Conservation (phyloP, 1,139 yeast genomes). For the Hemisphaericaspora xylofermentans region DNA sequence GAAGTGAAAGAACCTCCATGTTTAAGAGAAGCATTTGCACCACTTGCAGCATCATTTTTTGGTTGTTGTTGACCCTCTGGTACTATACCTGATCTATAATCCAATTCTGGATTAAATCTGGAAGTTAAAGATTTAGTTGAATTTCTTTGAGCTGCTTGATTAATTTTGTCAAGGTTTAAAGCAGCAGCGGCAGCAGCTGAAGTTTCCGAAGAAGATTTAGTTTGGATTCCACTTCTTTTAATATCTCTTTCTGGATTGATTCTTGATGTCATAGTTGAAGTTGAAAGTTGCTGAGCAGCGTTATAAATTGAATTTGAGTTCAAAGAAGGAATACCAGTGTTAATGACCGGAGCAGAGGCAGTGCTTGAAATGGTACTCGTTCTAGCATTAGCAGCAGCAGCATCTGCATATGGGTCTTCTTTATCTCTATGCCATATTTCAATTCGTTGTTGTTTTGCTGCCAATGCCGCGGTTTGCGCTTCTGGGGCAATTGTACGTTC, state of each 20-base stretch:
- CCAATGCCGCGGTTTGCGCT: slow-evolving; percentile 64
- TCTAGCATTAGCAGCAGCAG: slow-evolving; percentile 31
- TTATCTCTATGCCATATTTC: slow-evolving; percentile 48
- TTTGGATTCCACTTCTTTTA: slow-evolving; percentile 45
- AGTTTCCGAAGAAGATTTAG: slow-evolving; percentile 23
- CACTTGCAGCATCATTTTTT: slow-evolving; percentile 31
- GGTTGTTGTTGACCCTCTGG: slow-evolving; percentile 14
- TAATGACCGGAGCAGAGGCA: slow-evolving; percentile 15
- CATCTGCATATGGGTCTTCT: slow-evolving; percentile 42
- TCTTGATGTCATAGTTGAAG: slow-evolving; percentile 48
- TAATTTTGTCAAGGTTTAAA: slow-evolving; percentile 43
- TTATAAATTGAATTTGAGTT: slow-evolving; percentile 37
- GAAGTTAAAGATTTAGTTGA: slow-evolving; percentile 41
- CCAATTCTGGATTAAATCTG: slow-evolving; percentile 45
- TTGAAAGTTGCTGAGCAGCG: slow-evolving; percentile 44
- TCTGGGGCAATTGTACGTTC: slow-evolving; percentile 63
- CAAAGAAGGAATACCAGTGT: slow-evolving; percentile 41
- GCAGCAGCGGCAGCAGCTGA: slow-evolving; percentile 14
- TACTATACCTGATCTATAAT: slow-evolving; percentile 43
- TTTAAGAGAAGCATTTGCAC: slow-evolving; percentile 37
- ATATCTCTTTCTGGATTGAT: slow-evolving; percentile 44
- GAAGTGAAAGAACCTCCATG: slow-evolving; percentile 29
- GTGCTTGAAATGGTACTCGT: slow-evolving; percentile 10
- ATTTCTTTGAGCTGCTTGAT: slow-evolving; percentile 44
- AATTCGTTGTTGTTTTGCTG: slow-evolving; percentile 46